These are phyloP conservation scores for Mortierella sp. DNA, from an alignment of 371 early-diverging fungal species.

Conservation along the genomic window DNA sequence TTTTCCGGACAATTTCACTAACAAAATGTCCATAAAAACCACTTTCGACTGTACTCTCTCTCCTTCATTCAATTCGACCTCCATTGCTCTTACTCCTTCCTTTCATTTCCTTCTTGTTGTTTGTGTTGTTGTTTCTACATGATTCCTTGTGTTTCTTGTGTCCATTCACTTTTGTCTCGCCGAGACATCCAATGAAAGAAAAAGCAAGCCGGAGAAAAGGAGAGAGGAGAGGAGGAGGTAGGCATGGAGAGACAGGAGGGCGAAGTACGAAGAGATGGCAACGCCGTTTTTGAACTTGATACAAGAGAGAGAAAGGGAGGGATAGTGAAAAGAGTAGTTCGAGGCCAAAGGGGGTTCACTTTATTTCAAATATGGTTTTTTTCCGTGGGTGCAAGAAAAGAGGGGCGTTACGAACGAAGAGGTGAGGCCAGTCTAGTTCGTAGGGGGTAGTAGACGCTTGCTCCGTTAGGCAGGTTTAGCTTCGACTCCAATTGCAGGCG, in stretches of 20 bases:
- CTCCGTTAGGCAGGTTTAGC: too few species aligned
- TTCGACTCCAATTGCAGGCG: too few species aligned
- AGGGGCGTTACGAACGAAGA: neutral
- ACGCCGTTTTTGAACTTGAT: too few species aligned
- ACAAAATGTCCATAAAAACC: too few species aligned
- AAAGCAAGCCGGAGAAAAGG: neutral
- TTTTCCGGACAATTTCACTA: too few species aligned
- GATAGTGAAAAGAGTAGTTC: too few species aligned
- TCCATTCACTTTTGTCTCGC: neutral
- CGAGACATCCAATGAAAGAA: neutral
- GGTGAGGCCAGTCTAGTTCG: neutral
- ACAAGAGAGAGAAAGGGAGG: constrained; percentile 35
- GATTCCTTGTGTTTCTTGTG: neutral
- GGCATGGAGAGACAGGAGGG: neutral
- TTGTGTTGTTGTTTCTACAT: neutral
- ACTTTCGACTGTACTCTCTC: neutral
- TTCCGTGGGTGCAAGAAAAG: neutral
- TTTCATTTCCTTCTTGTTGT: neutral
- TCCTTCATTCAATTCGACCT: too few species aligned
- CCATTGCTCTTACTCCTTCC: neutral
- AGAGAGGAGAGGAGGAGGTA: neutral
- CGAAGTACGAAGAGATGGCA: neutral
- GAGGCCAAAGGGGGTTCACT: too few species aligned
- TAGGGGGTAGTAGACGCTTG: too few species aligned
- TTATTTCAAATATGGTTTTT: constrained; percentile 8